Base-by-base conservation (phyloP, 2,329 filamentous ascomycete genomes). In the Aspergillus aculeatinus region DNA sequence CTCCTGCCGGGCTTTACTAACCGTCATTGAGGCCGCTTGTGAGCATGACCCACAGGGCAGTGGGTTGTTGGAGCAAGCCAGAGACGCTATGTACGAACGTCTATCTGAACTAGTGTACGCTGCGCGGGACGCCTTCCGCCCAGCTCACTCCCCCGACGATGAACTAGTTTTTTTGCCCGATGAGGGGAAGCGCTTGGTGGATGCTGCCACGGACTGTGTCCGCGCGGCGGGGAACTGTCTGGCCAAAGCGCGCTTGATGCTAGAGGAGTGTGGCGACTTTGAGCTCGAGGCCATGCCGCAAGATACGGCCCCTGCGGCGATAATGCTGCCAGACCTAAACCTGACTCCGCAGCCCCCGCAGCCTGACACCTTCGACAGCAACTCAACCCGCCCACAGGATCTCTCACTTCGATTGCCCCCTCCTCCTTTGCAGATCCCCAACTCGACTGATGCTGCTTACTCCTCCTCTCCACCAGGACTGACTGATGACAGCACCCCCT, bases 161-260 rank as follows among this genome's bases (percentile, higher is more conserved):
- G 90, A 92, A 62, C 87, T 94, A 61, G 82, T 96, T 35, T 89
- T 96, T 67, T 85, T 92, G 76, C 90, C 90, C 1, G 87, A 92
- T 62, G 89, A 94, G 70, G 92, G 91, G 65, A 87, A 86, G 65
- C 83, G 87, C 29, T 82, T 96, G 47, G 84, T 95, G 33, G 82
- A 85, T 62, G 91, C 92, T 21, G 92, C 92, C 9, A 96, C 92
- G 6, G 87, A 86, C 61, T 97, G 93, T 72, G 93, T 99, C 27
- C 89, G 92, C 67, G 90, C 91, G 23, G 92, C 93, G 49, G 94
- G 94, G 47, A 92, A 96, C 67, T 97, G 94, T 74, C 90, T 96
- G 21, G 88, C 90, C 6, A 94, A 93, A 77, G 89, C 93, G 11
- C 92, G 92, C 69, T 83, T 86, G 72, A 87, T 96, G 49, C 89